These are phyloP conservation scores for Xylariales sp. DNA, from an alignment of 2,329 filamentous ascomycete genomes.

Conservation along the genomic window DNA sequence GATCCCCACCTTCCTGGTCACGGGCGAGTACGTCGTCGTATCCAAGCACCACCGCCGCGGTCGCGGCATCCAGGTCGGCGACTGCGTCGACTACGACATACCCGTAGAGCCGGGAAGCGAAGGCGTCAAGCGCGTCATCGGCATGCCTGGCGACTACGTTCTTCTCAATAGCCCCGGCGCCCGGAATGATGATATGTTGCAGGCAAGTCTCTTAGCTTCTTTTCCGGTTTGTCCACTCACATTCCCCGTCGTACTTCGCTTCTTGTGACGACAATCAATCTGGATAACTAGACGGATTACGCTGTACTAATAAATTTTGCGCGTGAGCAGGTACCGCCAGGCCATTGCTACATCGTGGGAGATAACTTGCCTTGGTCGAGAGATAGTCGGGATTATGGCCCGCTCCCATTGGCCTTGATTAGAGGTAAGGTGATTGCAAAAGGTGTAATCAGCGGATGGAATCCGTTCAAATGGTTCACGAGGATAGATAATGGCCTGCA, in stretches of 20 bases:
- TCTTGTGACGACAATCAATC: no score
- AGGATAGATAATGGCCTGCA: slow-evolving; percentile 45
- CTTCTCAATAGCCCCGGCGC: slow-evolving; percentile 56
- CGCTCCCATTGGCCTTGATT: slow-evolving; percentile 79
- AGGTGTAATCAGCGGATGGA: slow-evolving; percentile 24
- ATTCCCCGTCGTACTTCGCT: no score
- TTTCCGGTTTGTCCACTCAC: no score
- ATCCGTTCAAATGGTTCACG: slow-evolving; percentile 45
- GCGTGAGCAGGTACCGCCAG: slow-evolving; percentile 68
- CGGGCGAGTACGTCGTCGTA: slow-evolving; percentile 65
- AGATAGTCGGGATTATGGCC: slow-evolving; percentile 84
- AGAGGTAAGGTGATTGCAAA: slow-evolving; percentile 74
- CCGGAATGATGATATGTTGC: slow-evolving; percentile 53
- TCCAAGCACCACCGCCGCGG: slow-evolving; percentile 67
- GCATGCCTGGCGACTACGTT: slow-evolving; percentile 74
- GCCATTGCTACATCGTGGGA: slow-evolving; percentile 87
- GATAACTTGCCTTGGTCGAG: slow-evolving; percentile 82
- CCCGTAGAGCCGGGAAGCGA: slow-evolving; percentile 58
- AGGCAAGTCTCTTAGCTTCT: no score
- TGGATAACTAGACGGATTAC: no score
- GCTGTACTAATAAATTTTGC: slow-evolving; percentile 1
- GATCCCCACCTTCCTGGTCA: slow-evolving; percentile 74
- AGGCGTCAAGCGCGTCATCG: slow-evolving; percentile 76
- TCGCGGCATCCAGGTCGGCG: slow-evolving; percentile 65
- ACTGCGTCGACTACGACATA: slow-evolving; percentile 75